phyloP scores from a whole-genome alignment of 495 filamentous ascomycete genomes.

The Daldinia grandis region DNA sequence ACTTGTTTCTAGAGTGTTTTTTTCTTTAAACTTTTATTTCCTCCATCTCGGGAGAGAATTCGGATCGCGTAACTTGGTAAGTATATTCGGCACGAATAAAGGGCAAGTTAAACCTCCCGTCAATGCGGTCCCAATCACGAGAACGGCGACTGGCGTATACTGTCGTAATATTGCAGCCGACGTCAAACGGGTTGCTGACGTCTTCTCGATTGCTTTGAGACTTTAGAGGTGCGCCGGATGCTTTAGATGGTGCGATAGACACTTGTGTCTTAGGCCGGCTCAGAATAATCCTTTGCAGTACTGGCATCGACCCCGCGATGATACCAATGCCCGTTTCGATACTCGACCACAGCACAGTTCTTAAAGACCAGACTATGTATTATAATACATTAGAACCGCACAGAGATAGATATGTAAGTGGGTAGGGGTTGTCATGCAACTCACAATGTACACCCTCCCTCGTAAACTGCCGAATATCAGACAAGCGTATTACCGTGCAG shows the following conservation, averaged over 20 bases:
- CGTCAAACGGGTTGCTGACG: slow-evolving; percentile 24
- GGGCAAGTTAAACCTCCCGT: slow-evolving; percentile 2
- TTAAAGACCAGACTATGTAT: slow-evolving; percentile 15
- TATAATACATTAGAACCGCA: neutral
- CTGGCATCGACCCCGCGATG: slow-evolving; percentile 32
- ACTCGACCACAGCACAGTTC: slow-evolving; percentile 28
- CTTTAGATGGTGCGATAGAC: neutral
- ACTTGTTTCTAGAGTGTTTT: neutral
- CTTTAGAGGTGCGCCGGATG: neutral
- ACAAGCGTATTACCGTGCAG: slow-evolving; percentile 32
- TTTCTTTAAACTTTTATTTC: neutral
- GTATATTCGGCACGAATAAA: slow-evolving; percentile 26
- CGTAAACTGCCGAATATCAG: slow-evolving; percentile 20
- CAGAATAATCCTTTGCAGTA: slow-evolving; percentile 27
- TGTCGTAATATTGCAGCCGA: slow-evolving; percentile 16
- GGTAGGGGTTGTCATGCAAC: neutral
- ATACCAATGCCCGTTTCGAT: slow-evolving; percentile 34
- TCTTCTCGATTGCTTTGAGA: neutral
- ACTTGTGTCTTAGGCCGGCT: slow-evolving; percentile 55
- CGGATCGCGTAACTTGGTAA: slow-evolving; percentile 24
- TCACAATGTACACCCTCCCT: slow-evolving; percentile 16
- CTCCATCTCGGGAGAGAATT: neutral
- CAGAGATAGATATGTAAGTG: neutral
- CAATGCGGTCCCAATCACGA: slow-evolving; percentile 24
- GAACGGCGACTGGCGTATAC: slow-evolving; percentile 13